phyloP scores from a whole-genome alignment of 2,329 filamentous ascomycete genomes.

The Pestalotiopsis sp. region DNA sequence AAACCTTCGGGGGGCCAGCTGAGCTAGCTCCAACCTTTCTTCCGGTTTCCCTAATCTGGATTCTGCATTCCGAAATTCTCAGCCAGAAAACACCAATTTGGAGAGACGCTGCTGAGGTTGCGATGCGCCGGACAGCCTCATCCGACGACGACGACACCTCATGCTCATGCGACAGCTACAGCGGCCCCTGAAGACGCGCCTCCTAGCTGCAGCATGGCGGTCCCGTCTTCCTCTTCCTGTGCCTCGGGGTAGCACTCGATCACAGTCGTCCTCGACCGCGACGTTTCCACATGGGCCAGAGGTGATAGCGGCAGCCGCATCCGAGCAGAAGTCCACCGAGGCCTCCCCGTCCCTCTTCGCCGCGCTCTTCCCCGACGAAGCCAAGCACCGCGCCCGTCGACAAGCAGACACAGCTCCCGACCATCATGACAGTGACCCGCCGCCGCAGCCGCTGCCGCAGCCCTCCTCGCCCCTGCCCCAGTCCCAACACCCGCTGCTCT shows the following conservation, averaged over 20 bases:
- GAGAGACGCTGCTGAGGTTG: slow-evolving; percentile 5
- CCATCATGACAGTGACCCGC: neutral
- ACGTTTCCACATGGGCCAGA: neutral
- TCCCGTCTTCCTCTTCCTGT: slow-evolving; percentile 18
- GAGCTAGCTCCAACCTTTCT: neutral
- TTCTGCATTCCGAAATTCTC: neutral
- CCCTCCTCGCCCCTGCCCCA: neutral
- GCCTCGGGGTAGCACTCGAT: slow-evolving; percentile 22
- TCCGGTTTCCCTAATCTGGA: neutral
- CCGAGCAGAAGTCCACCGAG: neutral
- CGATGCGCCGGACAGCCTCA: slow-evolving; percentile 30
- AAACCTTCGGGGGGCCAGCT: neutral
- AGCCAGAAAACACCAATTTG: neutral
- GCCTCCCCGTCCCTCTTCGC: slow-evolving; percentile 37
- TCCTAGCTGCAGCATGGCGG: slow-evolving; percentile 32
- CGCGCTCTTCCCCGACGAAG: slow-evolving; percentile 59
- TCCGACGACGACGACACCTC: slow-evolving; percentile 24
- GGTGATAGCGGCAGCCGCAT: slow-evolving; percentile 2
- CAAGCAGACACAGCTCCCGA: neutral
- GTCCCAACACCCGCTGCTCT: neutral
- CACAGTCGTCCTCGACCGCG: neutral
- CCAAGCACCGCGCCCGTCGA: slow-evolving; percentile 23
- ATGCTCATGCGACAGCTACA: slow-evolving; percentile 36
- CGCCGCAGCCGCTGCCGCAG: neutral
- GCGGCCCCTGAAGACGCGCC: slow-evolving; percentile 32